These are phyloP conservation scores for Lotmaria passim DNA, from an alignment of 208 protist species.

Conservation along the genomic window DNA sequence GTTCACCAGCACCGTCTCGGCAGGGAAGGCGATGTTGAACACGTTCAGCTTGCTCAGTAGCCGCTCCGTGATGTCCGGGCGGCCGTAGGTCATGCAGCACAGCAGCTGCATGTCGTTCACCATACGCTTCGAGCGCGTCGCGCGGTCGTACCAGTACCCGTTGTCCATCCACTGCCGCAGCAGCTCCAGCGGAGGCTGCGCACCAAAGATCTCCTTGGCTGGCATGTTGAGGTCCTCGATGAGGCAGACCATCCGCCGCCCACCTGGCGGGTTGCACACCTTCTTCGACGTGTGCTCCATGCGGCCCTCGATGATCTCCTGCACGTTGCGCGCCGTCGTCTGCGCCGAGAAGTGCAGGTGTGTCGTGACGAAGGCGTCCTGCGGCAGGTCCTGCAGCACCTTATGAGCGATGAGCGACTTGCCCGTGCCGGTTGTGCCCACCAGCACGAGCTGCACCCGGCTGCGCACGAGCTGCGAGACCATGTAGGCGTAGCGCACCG, in stretches of 20 bases:
- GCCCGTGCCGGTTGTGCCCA: conserved; percentile 96
- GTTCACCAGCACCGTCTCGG: conserved; percentile 89
- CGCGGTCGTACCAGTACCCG: conserved; percentile 97
- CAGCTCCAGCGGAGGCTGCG: conserved; percentile 97
- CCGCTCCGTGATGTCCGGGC: conserved; percentile 93
- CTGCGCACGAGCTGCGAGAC: conserved; percentile 88
- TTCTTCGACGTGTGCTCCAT: conserved; percentile 98
- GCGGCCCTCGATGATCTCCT: conserved; percentile 96
- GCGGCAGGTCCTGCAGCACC: conserved; percentile 83
- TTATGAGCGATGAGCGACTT: conserved; percentile 95
- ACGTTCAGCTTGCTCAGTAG: conserved; percentile 96
- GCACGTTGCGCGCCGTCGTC: conserved; percentile 94
- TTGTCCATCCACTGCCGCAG: conserved; percentile 98
- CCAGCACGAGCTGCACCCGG: conserved; percentile 91
- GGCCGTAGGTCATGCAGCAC: conserved; percentile 97
- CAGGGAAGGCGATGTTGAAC: conserved; percentile 97
- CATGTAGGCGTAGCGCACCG: conserved; percentile 96
- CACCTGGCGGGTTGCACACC: conserved; percentile 93
- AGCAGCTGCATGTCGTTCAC: conserved; percentile 97
- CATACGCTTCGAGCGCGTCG: conserved; percentile 91
- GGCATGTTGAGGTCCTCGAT: conserved; percentile 99
- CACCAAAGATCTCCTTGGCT: conserved; percentile 96
- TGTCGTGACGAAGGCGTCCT: conserved; percentile 85
- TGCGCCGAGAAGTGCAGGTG: conserved; percentile 97
- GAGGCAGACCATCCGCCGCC: conserved; percentile 96